Conservation (phyloP, 495 filamentous ascomycete species). For the Bryoglossum gracile region DNA sequence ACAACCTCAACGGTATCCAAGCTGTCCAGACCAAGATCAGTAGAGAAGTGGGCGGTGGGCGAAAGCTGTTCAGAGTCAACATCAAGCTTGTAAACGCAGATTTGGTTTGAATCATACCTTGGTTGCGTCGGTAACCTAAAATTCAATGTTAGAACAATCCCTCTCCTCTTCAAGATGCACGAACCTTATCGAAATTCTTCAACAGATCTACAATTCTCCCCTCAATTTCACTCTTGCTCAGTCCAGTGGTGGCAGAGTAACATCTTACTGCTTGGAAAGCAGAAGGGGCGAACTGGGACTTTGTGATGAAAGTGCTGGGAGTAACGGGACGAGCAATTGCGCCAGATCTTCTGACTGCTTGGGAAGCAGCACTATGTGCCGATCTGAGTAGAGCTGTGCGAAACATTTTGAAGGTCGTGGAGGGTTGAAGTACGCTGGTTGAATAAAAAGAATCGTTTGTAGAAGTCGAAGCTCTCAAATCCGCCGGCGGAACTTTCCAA, state of each 20-base stretch:
- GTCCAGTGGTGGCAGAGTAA: constrained; percentile 76
- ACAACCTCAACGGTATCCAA: constrained; percentile 98
- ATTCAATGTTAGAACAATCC: constrained; percentile 83
- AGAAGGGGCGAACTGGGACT: constrained; percentile 49
- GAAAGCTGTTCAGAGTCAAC: constrained; percentile 55
- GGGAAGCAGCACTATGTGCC: constrained; percentile 42
- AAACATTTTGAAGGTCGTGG: constrained; percentile 59
- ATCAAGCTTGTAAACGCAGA: not conserved
- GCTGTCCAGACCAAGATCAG: constrained; percentile 93
- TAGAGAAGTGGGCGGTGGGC: constrained; percentile 77
- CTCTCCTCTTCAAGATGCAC: constrained; percentile 57
- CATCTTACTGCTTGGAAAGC: constrained; percentile 56
- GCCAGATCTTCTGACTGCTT: constrained; percentile 46
- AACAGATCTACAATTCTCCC: constrained; percentile 87
- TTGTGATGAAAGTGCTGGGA: constrained; percentile 40
- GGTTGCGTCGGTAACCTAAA: constrained; percentile 62
- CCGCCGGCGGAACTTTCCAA: too few relatives aligned
- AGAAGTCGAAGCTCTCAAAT: too few relatives aligned
- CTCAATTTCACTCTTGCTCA: constrained; percentile 78
- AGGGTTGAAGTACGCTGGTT: constrained; percentile 18
- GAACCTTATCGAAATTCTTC: constrained; percentile 95
- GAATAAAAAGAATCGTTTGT: constrained; percentile 4
- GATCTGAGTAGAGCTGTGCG: constrained; percentile 71
- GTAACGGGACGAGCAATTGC: constrained; percentile 50
- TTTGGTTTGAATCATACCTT: constrained; percentile 51